Evolutionary conservation across 768 basidiomycete genomes (phyloP).

Genomic region (Lyophyllum shimeji): DNA sequence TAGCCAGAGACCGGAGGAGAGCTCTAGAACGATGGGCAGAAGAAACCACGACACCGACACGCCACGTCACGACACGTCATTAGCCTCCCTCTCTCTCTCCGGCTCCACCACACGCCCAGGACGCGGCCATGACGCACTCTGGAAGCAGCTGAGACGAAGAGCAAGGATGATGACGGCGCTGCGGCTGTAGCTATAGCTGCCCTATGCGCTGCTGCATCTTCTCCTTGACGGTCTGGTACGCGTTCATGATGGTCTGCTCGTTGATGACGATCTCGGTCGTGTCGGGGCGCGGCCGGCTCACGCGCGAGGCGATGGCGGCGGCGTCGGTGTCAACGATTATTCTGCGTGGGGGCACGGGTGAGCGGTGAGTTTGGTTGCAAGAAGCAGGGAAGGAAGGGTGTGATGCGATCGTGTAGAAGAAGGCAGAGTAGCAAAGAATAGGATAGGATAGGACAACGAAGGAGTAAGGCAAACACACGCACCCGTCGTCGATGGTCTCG

Average conservation of each 20-base stretch:
- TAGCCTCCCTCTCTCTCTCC: too few species aligned
- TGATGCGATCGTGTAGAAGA: too few species aligned
- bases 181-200: conserved; percentile 45
- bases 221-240: conserved; percentile 88
- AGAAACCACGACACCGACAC: too few species aligned
- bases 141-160: too few species aligned
- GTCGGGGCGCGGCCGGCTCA: conserved; percentile 90
- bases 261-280: conserved; percentile 97
- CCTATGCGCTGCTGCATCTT: conserved; percentile 82
- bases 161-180: too few species aligned
- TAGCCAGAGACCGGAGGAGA: too few species aligned
- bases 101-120: too few species aligned
- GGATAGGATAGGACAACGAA: not conserved
- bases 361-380: not conserved
- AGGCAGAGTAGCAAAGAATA: not conserved
- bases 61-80: too few species aligned
- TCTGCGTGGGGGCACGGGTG: conserved; percentile 37
- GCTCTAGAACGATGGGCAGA: too few species aligned
- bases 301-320: conserved; percentile 91
- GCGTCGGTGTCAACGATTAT: conserved; percentile 97
- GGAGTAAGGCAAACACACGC: conserved; percentile 22
- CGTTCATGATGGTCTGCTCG: conserved; percentile 93
- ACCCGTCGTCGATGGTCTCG: conserved; percentile 99
- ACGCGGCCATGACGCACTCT: too few species aligned
- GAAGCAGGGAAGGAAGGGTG: too few species aligned